phyloP scores from a whole-genome alignment of 2,329 filamentous ascomycete genomes.

The Arthrinium phaeospermum region DNA sequence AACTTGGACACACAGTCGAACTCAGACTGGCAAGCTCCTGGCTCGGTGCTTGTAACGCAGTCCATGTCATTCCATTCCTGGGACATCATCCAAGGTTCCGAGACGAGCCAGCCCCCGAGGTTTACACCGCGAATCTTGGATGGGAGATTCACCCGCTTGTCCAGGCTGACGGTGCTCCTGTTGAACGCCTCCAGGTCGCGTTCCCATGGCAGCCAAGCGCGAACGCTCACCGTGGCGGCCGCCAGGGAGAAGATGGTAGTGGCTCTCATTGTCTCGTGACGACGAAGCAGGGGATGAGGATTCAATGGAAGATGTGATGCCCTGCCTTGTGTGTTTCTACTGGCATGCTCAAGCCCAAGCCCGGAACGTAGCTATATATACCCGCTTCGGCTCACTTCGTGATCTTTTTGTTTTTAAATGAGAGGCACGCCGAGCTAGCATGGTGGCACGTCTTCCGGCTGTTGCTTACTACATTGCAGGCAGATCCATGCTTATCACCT shows the following conservation, averaged over 20 bases:
- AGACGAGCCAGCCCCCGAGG: conserved; percentile 56
- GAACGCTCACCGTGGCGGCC: not conserved
- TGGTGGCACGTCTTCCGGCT: not conserved
- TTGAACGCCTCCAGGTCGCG: conserved; percentile 18
- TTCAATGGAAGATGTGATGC: not conserved
- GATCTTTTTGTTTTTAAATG: too few species aligned
- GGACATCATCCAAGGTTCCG: conserved; percentile 59
- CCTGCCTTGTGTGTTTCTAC: not conserved
- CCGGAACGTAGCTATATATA: not conserved
- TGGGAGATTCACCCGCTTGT: conserved; percentile 6
- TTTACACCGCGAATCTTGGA: conserved; percentile 61
- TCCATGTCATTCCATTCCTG: conserved; percentile 54
- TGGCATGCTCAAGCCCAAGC: not conserved
- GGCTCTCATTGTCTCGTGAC: not conserved
- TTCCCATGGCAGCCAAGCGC: conserved; percentile 4
- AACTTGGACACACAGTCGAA: conserved; percentile 58
- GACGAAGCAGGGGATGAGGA: not conserved
- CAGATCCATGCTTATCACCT: not conserved
- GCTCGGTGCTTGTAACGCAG: conserved; percentile 43
- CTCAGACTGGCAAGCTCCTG: conserved; percentile 44
- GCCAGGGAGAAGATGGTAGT: not conserved
- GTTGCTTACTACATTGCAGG: not conserved
- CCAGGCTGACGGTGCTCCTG: conserved; percentile 4
- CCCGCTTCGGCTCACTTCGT: not conserved
- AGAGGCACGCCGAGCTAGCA: not conserved